phyloP scores from a whole-genome alignment of 345 rosid species.

The Rhodamnia argentea region DNA sequence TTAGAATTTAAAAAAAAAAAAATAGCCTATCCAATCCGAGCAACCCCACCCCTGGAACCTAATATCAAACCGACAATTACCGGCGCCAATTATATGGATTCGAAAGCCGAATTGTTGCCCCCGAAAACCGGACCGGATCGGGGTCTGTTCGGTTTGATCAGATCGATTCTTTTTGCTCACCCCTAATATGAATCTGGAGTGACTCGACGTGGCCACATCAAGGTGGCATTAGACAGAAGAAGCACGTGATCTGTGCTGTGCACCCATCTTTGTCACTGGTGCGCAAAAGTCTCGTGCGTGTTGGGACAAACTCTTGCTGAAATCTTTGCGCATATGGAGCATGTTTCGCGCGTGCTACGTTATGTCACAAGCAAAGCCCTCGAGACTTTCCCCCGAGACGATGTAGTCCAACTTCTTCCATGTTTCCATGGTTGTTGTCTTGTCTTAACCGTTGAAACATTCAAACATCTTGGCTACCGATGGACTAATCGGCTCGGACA shows the following conservation, averaged over 20 bases:
- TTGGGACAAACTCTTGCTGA: neutral
- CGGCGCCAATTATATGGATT: too few species aligned
- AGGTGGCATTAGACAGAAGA: neutral
- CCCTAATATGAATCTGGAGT: too few species aligned
- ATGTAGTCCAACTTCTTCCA: neutral
- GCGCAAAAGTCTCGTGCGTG: neutral
- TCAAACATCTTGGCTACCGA: neutral
- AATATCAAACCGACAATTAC: too few species aligned
- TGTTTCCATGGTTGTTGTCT: neutral
- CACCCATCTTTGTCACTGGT: neutral
- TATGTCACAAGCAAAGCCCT: neutral
- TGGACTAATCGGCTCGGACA: neutral
- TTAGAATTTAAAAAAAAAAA: too few species aligned
- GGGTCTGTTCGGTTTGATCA: too few species aligned
- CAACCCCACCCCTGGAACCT: too few species aligned
- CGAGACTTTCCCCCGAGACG: too few species aligned
- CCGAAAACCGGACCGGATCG: too few species aligned
- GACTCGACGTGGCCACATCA: neutral
- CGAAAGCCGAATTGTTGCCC: too few species aligned
- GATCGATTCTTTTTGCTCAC: too few species aligned
- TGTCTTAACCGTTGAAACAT: neutral
- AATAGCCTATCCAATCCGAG: too few species aligned
- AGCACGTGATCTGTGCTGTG: neutral
- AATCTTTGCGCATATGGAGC: neutral
- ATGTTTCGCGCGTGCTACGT: neutral